Percentiles rank a stretch among this genome's conserved stretches.
Conservation (phyloP, 169 alveolate species). For the Plasmodium relictum region DNA sequence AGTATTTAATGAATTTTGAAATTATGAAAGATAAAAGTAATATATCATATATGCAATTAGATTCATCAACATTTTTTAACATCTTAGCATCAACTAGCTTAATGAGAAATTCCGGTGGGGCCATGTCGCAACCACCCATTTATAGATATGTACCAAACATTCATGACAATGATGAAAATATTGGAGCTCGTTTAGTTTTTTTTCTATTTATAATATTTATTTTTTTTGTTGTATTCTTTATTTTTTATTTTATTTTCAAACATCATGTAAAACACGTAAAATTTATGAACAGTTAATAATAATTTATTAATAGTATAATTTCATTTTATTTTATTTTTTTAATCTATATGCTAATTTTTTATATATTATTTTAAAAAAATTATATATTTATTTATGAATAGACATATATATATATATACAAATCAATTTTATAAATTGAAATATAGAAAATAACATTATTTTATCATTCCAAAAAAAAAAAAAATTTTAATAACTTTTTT, state of each 20-base stretch:
- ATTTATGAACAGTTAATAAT: constrained; percentile 47
- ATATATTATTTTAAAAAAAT: neutral
- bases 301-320: neutral
- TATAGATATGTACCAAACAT: constrained; percentile 54
- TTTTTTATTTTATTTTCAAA: constrained; percentile 65
- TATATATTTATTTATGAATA: neutral
- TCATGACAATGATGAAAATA: constrained; percentile 69
- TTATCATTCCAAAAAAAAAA: neutral
- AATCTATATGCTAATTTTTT: neutral
- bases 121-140: neutral
- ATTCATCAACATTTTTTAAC: constrained; percentile 42
- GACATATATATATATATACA: neutral
- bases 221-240: constrained; percentile 49
- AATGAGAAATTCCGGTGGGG: constrained; percentile 35
- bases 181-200: constrained; percentile 53
- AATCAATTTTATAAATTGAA: neutral
- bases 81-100: constrained; percentile 31
- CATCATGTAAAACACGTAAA: constrained; percentile 58
- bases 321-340: constrained; percentile 6
- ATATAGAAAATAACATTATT: neutral
- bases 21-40: constrained; percentile 54
- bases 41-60: constrained; percentile 55
- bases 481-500: too few relatives aligned
- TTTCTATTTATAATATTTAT: constrained; percentile 35
- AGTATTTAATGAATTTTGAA: constrained; percentile 40